phyloP scores from a whole-genome alignment of 345 rosid genomes.

The Anastatica hierochuntica region DNA sequence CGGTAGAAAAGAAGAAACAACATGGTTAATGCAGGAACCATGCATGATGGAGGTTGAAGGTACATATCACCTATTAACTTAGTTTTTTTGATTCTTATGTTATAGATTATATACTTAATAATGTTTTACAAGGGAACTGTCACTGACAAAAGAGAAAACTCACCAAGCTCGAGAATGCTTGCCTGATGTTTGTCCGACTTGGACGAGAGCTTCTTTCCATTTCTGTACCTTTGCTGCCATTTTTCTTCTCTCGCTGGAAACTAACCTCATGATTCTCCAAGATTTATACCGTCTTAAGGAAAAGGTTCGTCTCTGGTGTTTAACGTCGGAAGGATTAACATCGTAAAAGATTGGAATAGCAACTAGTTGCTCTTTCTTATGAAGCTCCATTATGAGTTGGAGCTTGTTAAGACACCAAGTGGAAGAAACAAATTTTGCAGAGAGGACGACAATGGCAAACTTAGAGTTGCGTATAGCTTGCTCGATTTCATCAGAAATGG shows the following conservation, averaged over 20 bases:
- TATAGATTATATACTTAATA: too few relatives aligned
- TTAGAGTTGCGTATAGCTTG: conserved; percentile 4
- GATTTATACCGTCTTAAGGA: conserved; percentile 5
- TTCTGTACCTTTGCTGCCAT: background rate
- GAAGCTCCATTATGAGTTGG: conserved; percentile 16
- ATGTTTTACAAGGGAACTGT: too few relatives aligned
- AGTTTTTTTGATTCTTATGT: too few relatives aligned
- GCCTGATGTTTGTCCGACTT: conserved; percentile 8
- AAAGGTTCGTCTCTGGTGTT: conserved; percentile 17
- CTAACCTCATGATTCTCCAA: background rate
- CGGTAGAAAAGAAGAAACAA: too few relatives aligned
- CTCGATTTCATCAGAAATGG: conserved; percentile 4
- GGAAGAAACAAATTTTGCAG: background rate
- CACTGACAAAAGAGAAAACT: too few relatives aligned
- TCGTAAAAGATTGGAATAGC: conserved; percentile 18
- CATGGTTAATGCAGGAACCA: too few relatives aligned
- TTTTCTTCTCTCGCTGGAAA: background rate
- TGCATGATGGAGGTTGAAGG: too few relatives aligned
- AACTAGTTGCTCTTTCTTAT: background rate
- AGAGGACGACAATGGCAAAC: conserved; percentile 1
- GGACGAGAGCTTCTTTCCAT: conserved; percentile 18
- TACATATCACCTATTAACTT: too few relatives aligned
- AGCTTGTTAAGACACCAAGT: conserved; percentile 14
- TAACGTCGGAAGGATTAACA: conserved; percentile 10
- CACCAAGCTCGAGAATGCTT: background rate